These are phyloP conservation scores for Cytospora paraplurivora DNA, from an alignment of 2,329 filamentous ascomycete genomes.

Conservation along the genomic window DNA sequence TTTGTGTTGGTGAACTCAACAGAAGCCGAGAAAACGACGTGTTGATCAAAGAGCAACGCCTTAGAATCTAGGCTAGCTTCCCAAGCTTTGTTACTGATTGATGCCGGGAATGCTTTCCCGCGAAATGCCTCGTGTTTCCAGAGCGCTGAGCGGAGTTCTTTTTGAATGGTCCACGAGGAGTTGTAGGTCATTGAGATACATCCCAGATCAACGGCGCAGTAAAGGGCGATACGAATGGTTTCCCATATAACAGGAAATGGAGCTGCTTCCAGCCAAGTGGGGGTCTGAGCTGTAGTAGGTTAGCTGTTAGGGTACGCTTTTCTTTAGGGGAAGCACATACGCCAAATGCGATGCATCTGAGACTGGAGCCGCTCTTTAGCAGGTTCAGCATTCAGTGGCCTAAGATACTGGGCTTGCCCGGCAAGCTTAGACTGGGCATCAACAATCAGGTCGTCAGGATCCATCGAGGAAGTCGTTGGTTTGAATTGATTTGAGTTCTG, in stretches of 20 bases:
- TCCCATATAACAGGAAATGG: conserved; percentile 58
- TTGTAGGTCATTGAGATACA: conserved; percentile 42
- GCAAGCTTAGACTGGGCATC: background rate
- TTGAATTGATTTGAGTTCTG: background rate
- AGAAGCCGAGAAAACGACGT: conserved; percentile 47
- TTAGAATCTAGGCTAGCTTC: conserved; percentile 44
- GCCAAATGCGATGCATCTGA: background rate
- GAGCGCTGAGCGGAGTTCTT: conserved; percentile 46
- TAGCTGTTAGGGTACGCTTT: background rate
- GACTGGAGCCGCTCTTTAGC: background rate
- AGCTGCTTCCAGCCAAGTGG: conserved; percentile 44
- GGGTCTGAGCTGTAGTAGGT: conserved; percentile 41
- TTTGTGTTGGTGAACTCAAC: conserved; percentile 42
- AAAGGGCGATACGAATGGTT: conserved; percentile 48
- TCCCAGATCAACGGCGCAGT: conserved; percentile 47
- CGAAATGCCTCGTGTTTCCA: conserved; percentile 43
- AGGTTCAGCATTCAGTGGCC: background rate
- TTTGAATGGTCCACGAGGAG: conserved; percentile 48
- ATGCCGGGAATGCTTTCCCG: conserved; percentile 51
- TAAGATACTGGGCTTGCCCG: background rate
- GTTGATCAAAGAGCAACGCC: conserved; percentile 24
- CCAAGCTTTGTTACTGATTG: conserved; percentile 49
- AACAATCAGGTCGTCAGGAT: background rate
- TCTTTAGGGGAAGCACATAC: background rate
- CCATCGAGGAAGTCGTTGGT: conserved; percentile 2